These are phyloP conservation scores for Lactifluus pinguis DNA, from an alignment of 768 basidiomycete species.

Conservation along the genomic window DNA sequence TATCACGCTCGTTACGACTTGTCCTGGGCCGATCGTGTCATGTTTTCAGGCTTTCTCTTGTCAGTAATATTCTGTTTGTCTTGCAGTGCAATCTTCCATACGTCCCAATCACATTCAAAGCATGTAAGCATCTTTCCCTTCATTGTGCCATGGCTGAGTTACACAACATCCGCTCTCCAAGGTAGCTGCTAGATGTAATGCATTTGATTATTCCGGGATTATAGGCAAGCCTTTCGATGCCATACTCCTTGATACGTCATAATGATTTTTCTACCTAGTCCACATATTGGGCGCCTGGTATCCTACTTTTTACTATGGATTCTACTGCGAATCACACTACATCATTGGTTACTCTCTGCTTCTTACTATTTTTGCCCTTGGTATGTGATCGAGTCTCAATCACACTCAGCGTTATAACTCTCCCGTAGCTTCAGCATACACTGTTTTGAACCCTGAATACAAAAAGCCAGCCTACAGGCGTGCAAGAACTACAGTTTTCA, in stretches of 20 bases:
- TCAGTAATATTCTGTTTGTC: slow-evolving; percentile 68
- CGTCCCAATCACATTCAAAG: slow-evolving; percentile 62
- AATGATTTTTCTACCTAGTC: slow-evolving; percentile 26
- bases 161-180: slow-evolving; percentile 22
- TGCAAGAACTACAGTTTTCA: slow-evolving; percentile 70
- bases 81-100: slow-evolving; percentile 68
- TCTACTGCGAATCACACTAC: slow-evolving; percentile 52
- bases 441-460: slow-evolving; percentile 74
- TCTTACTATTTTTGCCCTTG: slow-evolving; percentile 45
- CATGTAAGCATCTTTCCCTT: slow-evolving; percentile 34
- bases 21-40: slow-evolving; percentile 52
- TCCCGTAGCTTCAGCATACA: slow-evolving; percentile 50
- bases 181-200: slow-evolving; percentile 54
- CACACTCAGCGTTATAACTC: neutral
- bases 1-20: slow-evolving; percentile 40
- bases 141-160: neutral
- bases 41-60: slow-evolving; percentile 55
- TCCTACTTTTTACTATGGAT: slow-evolving; percentile 70
- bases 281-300: slow-evolving; percentile 73
- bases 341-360: slow-evolving; percentile 46
- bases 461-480: slow-evolving; percentile 65
- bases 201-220: slow-evolving; percentile 76
- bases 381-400: slow-evolving; percentile 32
- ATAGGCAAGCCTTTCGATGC: slow-evolving; percentile 33
- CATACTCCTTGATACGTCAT: slow-evolving; percentile 9